Percentiles rank a stretch among this genome's conserved stretches.
Evolutionary conservation across 495 filamentous ascomycete species (phyloP).

Genomic region (Parathielavia appendiculata): DNA sequence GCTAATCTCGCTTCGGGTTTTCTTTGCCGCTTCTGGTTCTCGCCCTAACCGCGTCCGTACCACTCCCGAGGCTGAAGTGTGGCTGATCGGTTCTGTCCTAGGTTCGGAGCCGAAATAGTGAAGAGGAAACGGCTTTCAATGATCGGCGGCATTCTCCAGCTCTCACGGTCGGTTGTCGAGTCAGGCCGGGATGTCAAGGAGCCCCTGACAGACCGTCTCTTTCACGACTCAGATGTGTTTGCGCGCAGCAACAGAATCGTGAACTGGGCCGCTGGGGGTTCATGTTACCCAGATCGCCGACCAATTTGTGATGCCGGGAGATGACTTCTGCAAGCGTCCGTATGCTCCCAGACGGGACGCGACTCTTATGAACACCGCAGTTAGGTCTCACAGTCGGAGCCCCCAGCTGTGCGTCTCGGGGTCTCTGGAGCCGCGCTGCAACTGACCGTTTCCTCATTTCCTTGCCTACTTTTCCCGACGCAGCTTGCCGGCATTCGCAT

Average conservation of each 20-base stretch:
- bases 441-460: background rate
- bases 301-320: conserved; percentile 16
- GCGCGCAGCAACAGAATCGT: conserved; percentile 22
- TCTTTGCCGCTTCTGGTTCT: background rate
- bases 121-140: too few relatives aligned
- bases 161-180: too few relatives aligned
- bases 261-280: background rate
- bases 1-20: conserved; percentile 11
- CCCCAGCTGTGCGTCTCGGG: background rate
- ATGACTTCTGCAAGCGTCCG: conserved; percentile 16
- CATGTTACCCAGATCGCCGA: conserved; percentile 35
- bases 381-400: background rate
- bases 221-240: background rate
- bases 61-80: conserved; percentile 6
- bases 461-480: background rate
- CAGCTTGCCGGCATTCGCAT: background rate
- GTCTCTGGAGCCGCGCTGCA: background rate
- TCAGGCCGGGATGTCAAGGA: too few relatives aligned
- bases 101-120: too few relatives aligned
- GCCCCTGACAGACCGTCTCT: background rate
- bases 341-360: background rate
- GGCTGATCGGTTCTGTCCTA: background rate
- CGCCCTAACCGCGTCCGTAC: background rate
- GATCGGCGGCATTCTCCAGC: too few relatives aligned
- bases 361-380: background rate